phyloP scores from a whole-genome alignment of 202 grass and related monocot species.

The Schoenoplectus tabernaemontani region DNA sequence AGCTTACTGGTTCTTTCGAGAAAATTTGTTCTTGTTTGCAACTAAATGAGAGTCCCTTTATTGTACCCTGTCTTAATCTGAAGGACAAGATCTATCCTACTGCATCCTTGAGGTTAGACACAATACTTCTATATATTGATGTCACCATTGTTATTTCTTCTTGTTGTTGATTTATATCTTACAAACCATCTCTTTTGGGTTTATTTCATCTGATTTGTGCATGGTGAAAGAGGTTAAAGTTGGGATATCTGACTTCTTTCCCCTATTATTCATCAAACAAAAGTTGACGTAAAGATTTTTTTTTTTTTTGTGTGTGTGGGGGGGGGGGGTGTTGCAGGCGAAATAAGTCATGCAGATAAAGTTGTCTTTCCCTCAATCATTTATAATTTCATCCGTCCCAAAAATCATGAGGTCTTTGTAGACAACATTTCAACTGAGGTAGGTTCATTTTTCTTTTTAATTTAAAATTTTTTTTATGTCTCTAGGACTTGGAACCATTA shows the following conservation, averaged over 20 bases:
- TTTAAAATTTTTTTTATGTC: constrained; percentile 1
- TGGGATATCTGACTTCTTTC: background rate
- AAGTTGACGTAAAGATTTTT: too few species aligned
- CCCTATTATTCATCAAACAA: background rate
- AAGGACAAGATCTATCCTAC: constrained; percentile 33
- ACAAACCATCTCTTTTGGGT: background rate
- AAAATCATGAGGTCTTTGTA: too few species aligned
- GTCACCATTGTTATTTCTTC: background rate
- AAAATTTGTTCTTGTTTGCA: constrained; percentile 63
- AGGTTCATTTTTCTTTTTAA: too few species aligned
- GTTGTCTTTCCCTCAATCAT: background rate
- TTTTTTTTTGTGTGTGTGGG: too few species aligned
- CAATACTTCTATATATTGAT: constrained; percentile 5
- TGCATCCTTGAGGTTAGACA: constrained; percentile 36
- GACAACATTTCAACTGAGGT: background rate
- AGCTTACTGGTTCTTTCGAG: constrained; percentile 59
- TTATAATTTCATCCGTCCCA: too few species aligned
- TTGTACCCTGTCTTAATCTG: constrained; percentile 34
- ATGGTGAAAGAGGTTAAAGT: background rate
- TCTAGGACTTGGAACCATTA: constrained; percentile 49
- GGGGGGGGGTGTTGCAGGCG: background rate
- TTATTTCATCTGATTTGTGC: background rate
- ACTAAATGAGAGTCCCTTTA: constrained; percentile 46
- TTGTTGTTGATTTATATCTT: constrained; percentile 7
- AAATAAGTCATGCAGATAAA: background rate